A percentile compares a stretch with the other conserved stretches of the same genome.
phyloP scores from a whole-genome alignment of 2,329 filamentous ascomycete species.

The Aspergillus calidoustus region DNA sequence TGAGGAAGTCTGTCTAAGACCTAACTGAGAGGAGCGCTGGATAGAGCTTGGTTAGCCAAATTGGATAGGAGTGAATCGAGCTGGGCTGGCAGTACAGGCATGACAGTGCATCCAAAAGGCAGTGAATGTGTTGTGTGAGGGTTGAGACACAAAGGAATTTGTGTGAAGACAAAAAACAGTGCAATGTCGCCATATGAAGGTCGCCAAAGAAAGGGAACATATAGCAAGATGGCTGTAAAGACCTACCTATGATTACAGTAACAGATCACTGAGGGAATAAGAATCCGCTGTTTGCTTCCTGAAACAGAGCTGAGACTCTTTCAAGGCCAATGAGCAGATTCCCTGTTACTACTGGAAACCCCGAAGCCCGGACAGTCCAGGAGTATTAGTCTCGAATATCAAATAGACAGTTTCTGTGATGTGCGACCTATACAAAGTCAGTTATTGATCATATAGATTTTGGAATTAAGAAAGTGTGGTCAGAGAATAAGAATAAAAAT shows the following conservation, averaged over 20 bases:
- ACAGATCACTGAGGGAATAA: neutral
- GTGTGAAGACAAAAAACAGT: neutral
- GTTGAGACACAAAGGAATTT: neutral
- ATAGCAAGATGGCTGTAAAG: neutral
- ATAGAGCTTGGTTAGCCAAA: neutral
- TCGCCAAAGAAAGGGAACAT: neutral
- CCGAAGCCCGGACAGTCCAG: conserved; percentile 1
- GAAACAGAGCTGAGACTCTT: conserved; percentile 1
- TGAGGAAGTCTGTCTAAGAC: conserved; percentile 1
- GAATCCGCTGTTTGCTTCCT: conserved; percentile 1
- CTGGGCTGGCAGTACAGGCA: neutral
- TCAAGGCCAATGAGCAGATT: neutral
- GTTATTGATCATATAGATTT: conserved; percentile 1
- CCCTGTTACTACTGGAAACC: conserved; percentile 4
- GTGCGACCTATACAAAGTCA: conserved; percentile 22
- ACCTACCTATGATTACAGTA: neutral
- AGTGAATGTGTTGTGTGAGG: neutral
- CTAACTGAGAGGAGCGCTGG: neutral
- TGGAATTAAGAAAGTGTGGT: neutral
- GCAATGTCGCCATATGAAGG: neutral
- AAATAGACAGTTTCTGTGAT: conserved; percentile 10
- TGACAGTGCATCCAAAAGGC: neutral
- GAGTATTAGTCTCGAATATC: conserved; percentile 1
- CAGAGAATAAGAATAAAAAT: neutral
- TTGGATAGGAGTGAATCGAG: neutral